Evolutionary conservation across 257 asterid species (phyloP).

Genomic region (Schizonepeta tenuifolia): DNA sequence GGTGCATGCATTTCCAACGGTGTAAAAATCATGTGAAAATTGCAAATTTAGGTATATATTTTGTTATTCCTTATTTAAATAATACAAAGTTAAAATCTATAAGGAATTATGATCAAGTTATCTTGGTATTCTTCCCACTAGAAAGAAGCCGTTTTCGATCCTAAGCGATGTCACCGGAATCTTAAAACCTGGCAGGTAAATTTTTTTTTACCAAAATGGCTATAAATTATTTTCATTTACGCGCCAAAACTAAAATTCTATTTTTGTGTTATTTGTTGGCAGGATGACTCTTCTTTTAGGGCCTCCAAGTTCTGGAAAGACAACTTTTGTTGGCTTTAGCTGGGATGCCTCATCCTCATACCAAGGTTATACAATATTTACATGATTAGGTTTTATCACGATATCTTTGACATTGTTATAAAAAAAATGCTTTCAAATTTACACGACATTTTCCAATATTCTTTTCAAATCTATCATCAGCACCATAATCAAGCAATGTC

Average conservation of each 20-base stretch:
- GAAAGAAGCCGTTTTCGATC: constrained; percentile 54
- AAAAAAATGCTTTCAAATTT: too few species aligned
- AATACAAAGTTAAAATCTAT: not conserved
- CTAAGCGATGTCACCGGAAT: constrained; percentile 61
- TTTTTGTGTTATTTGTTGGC: not conserved
- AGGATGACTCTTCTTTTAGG: constrained; percentile 78
- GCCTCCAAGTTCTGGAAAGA: constrained; percentile 74
- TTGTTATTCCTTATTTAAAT: too few species aligned
- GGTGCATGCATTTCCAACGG: too few species aligned
- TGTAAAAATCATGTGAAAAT: too few species aligned
- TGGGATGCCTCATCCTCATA: constrained; percentile 53
- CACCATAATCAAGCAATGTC: too few species aligned
- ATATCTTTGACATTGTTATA: too few species aligned
- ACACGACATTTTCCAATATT: too few species aligned
- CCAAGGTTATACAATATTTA: constrained; percentile 50
- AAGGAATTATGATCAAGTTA: constrained; percentile 54
- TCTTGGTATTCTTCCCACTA: constrained; percentile 46
- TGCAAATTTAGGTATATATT: too few species aligned
- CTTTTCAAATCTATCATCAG: too few species aligned
- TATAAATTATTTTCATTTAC: too few species aligned
- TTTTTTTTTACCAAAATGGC: not conserved
- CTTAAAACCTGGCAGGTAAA: constrained; percentile 65
- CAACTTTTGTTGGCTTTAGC: constrained; percentile 68
- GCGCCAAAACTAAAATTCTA: too few species aligned
- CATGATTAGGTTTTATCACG: too few species aligned